These are phyloP conservation scores for Trichophyton equinum DNA, from an alignment of 2,329 filamentous ascomycete genomes.

Conservation along the genomic window DNA sequence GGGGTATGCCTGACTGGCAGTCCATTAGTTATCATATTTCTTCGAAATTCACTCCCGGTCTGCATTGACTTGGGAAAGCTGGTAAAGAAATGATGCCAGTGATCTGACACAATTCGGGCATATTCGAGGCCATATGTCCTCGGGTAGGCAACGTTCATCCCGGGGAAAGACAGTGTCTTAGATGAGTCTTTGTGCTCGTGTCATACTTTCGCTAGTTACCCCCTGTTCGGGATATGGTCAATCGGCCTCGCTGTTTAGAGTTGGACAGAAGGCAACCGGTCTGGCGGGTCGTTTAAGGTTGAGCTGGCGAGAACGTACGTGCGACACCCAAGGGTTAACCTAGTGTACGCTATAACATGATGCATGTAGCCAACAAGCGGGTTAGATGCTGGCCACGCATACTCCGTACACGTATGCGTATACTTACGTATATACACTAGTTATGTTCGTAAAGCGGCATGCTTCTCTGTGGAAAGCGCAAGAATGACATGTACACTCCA, in stretches of 20 bases:
- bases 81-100: too few species aligned
- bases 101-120: too few species aligned
- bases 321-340: background rate
- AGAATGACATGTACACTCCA: background rate
- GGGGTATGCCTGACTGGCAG: too few species aligned
- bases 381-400: background rate
- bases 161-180: background rate
- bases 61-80: too few species aligned
- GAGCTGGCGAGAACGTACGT: background rate
- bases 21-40: too few species aligned
- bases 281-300: background rate
- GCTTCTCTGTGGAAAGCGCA: background rate
- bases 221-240: background rate
- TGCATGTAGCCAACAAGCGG: background rate
- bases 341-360: background rate
- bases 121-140: background rate
- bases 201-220: background rate
- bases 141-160: background rate
- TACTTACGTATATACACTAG: background rate
- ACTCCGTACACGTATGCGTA: background rate
- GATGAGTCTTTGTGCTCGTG: background rate
- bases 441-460: background rate
- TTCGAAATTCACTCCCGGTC: too few species aligned
- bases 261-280: background rate
- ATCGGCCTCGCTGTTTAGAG: background rate